A percentile compares a stretch with the other conserved stretches of the same genome.
These are phyloP conservation scores for Zygosaccharomyces pseudorouxii DNA, from an alignment of 805 yeast species.

Conservation along the genomic window DNA sequence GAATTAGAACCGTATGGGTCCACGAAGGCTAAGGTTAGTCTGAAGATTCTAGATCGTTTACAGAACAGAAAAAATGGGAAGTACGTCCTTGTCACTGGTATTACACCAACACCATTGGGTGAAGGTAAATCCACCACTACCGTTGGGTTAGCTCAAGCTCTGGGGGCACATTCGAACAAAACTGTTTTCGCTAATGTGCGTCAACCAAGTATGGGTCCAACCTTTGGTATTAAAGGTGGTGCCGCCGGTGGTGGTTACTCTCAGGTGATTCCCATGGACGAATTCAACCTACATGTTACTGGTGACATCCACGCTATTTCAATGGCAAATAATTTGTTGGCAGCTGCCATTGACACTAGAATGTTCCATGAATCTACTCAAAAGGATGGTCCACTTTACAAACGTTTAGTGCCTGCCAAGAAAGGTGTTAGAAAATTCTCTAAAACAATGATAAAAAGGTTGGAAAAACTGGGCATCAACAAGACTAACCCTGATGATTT, in stretches of 20 bases:
- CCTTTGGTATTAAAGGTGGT: slow-evolving; percentile 85
- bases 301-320: slow-evolving; percentile 86
- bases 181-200: slow-evolving; percentile 76
- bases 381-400: slow-evolving; percentile 64
- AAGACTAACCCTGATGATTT: slow-evolving; percentile 70
- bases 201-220: slow-evolving; percentile 88
- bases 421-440: slow-evolving; percentile 68
- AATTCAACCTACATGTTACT: slow-evolving; percentile 78
- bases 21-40: slow-evolving; percentile 70
- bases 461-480: slow-evolving; percentile 60
- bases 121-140: slow-evolving; percentile 86
- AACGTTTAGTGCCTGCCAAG: slow-evolving; percentile 69
- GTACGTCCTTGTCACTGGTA: slow-evolving; percentile 74
- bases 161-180: slow-evolving; percentile 67
- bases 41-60: slow-evolving; percentile 59
- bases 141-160: slow-evolving; percentile 74
- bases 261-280: slow-evolving; percentile 86
- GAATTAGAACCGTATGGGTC: slow-evolving; percentile 75
- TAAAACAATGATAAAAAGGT: slow-evolving; percentile 60
- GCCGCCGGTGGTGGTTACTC: slow-evolving; percentile 91
- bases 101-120: slow-evolving; percentile 82
- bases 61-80: slow-evolving; percentile 58
- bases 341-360: slow-evolving; percentile 84
- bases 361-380: slow-evolving; percentile 80
- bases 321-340: slow-evolving; percentile 73